Conservation (phyloP, 331 rosid genomes). For the Prunus yedoensis region DNA sequence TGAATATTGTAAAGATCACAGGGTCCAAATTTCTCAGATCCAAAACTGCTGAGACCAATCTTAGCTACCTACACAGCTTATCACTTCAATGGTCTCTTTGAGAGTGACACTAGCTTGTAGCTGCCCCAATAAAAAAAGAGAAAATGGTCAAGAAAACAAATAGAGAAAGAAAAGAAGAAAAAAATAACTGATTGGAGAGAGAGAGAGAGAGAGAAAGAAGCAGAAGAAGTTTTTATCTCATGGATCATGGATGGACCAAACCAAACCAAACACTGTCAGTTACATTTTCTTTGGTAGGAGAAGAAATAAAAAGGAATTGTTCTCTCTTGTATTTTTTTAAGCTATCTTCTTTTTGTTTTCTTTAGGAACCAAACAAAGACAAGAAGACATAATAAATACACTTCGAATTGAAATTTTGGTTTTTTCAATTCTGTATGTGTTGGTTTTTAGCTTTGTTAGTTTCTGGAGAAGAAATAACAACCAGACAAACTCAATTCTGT, state of each 20-base stretch:
- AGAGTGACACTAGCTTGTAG: slow-evolving; percentile 17
- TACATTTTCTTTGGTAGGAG: not conserved
- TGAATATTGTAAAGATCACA: slow-evolving; percentile 37
- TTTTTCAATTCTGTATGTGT: slow-evolving; percentile 30
- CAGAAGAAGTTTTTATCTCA: not conserved
- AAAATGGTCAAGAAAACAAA: slow-evolving; percentile 3
- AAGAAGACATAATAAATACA: slow-evolving; percentile 37
- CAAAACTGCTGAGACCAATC: slow-evolving; percentile 25
- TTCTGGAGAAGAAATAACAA: not conserved
- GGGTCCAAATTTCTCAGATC: slow-evolving; percentile 46
- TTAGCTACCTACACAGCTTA: too few relatives aligned
- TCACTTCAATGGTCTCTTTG: not conserved
- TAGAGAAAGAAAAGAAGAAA: not conserved
- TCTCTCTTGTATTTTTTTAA: slow-evolving; percentile 10
- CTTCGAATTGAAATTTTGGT: slow-evolving; percentile 21
- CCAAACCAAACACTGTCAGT: not conserved
- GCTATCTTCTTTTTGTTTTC: slow-evolving; percentile 8
- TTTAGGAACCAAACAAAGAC: slow-evolving; percentile 55
- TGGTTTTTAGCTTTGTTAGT: slow-evolving; percentile 9
- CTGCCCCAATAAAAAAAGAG: slow-evolving; percentile 1
- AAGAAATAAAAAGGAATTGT: not conserved
- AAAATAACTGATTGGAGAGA: not conserved
- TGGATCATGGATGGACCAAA: not conserved
- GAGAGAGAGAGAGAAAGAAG: not conserved
- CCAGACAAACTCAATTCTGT: too few relatives aligned